Evolutionary conservation across 164 flowering plant species (phyloP).

Genomic region (Platanus orientalis): DNA sequence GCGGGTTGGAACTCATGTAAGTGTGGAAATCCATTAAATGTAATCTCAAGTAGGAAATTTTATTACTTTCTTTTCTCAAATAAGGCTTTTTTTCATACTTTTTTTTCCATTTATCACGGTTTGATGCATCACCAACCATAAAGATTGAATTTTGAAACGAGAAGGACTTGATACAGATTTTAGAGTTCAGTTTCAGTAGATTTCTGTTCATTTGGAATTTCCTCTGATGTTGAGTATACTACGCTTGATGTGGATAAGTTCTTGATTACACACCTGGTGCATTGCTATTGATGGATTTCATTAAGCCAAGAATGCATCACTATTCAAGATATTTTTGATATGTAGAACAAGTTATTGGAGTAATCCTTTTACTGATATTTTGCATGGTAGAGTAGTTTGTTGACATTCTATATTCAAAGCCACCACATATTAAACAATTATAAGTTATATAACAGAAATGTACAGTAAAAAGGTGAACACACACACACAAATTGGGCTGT

Average conservation of each 20-base stretch:
- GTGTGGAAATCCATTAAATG: slow-evolving; percentile 8
- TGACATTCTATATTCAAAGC: background rate
- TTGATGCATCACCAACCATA: background rate
- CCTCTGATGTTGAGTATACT: background rate
- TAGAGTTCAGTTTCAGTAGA: background rate
- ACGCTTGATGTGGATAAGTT: too few species aligned
- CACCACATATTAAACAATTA: too few species aligned
- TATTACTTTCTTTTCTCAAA: too few species aligned
- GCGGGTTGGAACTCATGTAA: slow-evolving; percentile 81
- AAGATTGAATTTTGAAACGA: background rate
- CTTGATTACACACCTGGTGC: too few species aligned
- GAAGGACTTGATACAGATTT: background rate
- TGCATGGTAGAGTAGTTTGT: background rate
- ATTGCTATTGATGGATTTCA: too few species aligned
- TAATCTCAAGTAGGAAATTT: background rate
- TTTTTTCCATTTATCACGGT: too few species aligned
- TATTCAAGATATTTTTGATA: background rate
- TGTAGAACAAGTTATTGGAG: background rate
- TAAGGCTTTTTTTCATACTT: too few species aligned
- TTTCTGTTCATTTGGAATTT: background rate
- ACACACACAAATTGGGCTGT: too few species aligned
- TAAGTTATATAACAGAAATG: too few species aligned
- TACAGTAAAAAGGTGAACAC: too few species aligned
- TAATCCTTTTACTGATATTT: too few species aligned
- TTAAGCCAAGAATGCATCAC: background rate